phyloP scores from a whole-genome alignment of 2,329 filamentous ascomycete genomes.

The Rhytidhysteron rufulum region DNA sequence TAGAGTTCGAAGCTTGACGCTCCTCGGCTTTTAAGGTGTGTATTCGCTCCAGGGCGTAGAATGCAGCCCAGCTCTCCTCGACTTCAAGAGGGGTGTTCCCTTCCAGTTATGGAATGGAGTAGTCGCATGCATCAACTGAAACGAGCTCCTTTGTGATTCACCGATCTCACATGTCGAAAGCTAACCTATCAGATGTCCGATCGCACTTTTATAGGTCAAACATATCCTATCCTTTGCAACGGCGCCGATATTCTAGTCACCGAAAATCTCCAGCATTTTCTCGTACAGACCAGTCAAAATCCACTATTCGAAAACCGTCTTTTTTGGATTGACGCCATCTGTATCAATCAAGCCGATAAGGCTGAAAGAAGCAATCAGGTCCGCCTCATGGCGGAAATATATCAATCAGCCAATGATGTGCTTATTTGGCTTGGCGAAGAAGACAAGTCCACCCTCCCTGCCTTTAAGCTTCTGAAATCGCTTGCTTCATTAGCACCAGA shows the following conservation, averaged over 20 bases:
- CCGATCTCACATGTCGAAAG: too few species aligned
- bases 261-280: slow-evolving; percentile 16
- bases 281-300: slow-evolving; percentile 4
- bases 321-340: slow-evolving; percentile 14
- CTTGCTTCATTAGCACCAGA: background rate
- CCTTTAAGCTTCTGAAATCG: slow-evolving; percentile 4
- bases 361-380: slow-evolving; percentile 15
- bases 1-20: too few species aligned
- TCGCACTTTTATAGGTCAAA: too few species aligned
- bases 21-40: too few species aligned
- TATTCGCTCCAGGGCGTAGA: too few species aligned
- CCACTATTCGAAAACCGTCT: background rate
- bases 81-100: too few species aligned
- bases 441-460: slow-evolving; percentile 1
- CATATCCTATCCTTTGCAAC: slow-evolving; percentile 9
- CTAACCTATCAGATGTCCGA: too few species aligned
- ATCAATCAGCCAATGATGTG: slow-evolving; percentile 6
- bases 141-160: too few species aligned
- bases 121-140: too few species aligned
- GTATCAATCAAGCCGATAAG: slow-evolving; percentile 11
- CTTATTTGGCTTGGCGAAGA: slow-evolving; percentile 14
- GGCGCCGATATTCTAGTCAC: slow-evolving; percentile 1
- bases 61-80: too few species aligned
- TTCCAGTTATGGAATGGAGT: too few species aligned
- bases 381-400: slow-evolving; percentile 13